Percentiles rank a stretch among this genome's conserved stretches.
Conservation (phyloP, 1,139 yeast genomes). For the Geotrichum restrictum region DNA sequence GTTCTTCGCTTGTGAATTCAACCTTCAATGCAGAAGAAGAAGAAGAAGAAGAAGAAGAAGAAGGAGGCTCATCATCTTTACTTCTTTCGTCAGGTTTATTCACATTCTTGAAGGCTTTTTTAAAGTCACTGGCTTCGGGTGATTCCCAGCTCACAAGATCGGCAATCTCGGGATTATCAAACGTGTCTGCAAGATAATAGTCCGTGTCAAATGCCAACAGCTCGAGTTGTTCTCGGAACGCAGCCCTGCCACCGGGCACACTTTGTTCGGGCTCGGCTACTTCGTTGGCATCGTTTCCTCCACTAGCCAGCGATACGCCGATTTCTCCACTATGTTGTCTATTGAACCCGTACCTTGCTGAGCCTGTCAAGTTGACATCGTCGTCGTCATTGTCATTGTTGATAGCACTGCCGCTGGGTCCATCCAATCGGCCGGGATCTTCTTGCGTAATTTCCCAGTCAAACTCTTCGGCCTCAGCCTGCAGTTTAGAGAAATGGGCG, state of each 20-base stretch:
- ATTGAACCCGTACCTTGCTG: constrained; percentile 70
- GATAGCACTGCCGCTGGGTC: no score
- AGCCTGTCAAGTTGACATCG: constrained; percentile 16
- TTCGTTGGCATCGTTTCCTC: constrained; percentile 82
- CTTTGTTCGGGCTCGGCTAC: constrained; percentile 72
- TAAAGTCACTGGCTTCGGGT: constrained; percentile 43
- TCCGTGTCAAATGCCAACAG: constrained; percentile 81
- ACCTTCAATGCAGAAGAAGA: constrained; percentile 45
- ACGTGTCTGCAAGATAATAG: constrained; percentile 79
- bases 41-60: no score
- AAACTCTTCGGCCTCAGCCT: constrained; percentile 55
- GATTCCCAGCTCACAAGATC: constrained; percentile 56
- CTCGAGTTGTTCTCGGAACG: constrained; percentile 66
- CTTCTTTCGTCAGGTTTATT: not conserved
- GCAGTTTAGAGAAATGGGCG: constrained; percentile 16
- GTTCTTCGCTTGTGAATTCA: constrained; percentile 57
- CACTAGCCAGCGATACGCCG: constrained; percentile 65
- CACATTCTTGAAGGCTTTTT: constrained; percentile 29
- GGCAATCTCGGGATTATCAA: constrained; percentile 49
- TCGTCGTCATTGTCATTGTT: constrained; percentile 27
- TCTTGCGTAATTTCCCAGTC: constrained; percentile 70
- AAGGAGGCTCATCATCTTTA: constrained; percentile 11
- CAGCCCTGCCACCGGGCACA: constrained; percentile 52
- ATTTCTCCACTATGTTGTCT: constrained; percentile 58
- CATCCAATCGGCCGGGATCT: constrained; percentile 24